phyloP scores from a whole-genome alignment of 2,329 filamentous ascomycete species.

The Aspergillus transmontanensis region DNA sequence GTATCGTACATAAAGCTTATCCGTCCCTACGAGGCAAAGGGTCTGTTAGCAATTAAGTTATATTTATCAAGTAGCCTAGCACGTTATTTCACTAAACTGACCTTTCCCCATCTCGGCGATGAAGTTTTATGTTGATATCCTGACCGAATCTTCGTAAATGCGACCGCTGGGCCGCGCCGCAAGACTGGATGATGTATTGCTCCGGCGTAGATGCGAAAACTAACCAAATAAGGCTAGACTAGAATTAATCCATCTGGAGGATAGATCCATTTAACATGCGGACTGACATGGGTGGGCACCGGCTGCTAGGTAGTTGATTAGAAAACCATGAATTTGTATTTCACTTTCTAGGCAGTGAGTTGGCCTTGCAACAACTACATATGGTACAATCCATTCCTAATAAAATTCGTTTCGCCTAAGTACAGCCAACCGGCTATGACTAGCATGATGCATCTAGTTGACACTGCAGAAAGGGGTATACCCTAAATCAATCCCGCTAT shows the following conservation, averaged over 20 bases:
- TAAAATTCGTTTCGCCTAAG: neutral
- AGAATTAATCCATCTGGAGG: neutral
- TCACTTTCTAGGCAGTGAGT: neutral
- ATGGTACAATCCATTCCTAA: neutral
- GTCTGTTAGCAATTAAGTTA: neutral
- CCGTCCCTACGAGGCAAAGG: conserved; percentile 43
- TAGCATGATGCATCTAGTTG: neutral
- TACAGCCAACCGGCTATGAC: neutral
- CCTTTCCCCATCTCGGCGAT: conserved; percentile 32
- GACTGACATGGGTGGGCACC: no score
- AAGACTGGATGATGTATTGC: conserved; percentile 21
- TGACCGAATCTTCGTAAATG: conserved; percentile 1
- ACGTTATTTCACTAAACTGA: conserved; percentile 9
- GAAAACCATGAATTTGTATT: neutral
- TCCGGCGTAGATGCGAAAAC: neutral
- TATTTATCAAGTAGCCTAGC: neutral
- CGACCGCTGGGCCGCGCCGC: neutral
- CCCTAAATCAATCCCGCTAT: conserved; percentile 1
- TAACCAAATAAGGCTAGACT: conserved; percentile 8
- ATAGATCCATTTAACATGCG: no score
- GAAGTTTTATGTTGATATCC: neutral
- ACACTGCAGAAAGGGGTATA: conserved; percentile 2
- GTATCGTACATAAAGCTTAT: conserved; percentile 51
- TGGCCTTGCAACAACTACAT: conserved; percentile 5
- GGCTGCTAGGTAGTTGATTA: neutral